phyloP scores from a whole-genome alignment of 2,329 filamentous ascomycete genomes.

The Pseudogymnoascus sp. region DNA sequence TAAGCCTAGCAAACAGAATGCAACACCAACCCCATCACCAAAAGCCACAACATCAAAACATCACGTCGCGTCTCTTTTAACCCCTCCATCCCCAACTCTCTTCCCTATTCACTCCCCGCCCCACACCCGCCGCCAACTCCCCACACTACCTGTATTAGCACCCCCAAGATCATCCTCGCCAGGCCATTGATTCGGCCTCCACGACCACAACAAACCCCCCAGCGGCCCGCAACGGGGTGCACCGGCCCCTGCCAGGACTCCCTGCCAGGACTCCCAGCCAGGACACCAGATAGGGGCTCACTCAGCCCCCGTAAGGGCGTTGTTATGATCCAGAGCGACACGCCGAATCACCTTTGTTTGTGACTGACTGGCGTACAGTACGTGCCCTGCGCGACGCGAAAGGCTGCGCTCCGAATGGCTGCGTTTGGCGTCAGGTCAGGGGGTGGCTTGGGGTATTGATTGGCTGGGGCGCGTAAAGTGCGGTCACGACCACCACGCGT shows the following conservation, averaged over 20 bases:
- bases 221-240: slow-evolving; percentile 3
- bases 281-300: background rate
- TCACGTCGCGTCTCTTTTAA: slow-evolving; percentile 3
- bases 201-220: slow-evolving; percentile 3
- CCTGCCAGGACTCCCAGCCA: background rate
- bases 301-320: background rate
- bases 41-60: slow-evolving; percentile 7
- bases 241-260: background rate
- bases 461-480: slow-evolving; percentile 4
- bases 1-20: slow-evolving; percentile 3
- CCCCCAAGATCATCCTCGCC: background rate
- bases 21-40: slow-evolving; percentile 7
- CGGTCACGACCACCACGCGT: slow-evolving; percentile 9
- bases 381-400: background rate
- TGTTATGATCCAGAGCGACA: background rate
- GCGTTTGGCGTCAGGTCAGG: slow-evolving; percentile 6
- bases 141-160: background rate
- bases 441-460: background rate
- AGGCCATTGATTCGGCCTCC: background rate
- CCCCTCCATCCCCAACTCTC: background rate
- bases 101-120: background rate
- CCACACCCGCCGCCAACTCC: background rate
- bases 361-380: background rate
- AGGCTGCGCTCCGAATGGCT: slow-evolving; percentile 1
- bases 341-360: slow-evolving; percentile 7